Base-by-base conservation (phyloP, 345 rosid species). In the Reutealis trisperma region DNA sequence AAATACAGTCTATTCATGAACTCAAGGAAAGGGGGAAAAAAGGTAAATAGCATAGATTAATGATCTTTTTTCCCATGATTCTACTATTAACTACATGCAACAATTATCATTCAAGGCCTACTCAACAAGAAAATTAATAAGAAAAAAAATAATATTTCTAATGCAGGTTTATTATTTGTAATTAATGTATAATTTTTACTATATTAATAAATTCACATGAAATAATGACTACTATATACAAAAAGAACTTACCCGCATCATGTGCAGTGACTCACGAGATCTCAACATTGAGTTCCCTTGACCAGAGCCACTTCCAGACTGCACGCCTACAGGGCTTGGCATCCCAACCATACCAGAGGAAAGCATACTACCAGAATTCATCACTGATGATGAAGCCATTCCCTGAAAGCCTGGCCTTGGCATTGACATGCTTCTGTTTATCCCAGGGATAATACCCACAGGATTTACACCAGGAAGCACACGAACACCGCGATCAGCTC, bases 371-470 rank as follows among this genome's bases (percentile, higher is more conserved):
- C 89, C 85, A 73, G 92, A 85, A 77, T 84, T 92, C 81, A 90
- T 83, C 84, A 89, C 74, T 54, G 94, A 80, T 32, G 98, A 85
- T 73, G 98, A 87, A 78, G 86, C 82, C 83, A 89, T 80, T 76
- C 93, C 97, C 78, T 87, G 99, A 83, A 86, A 88, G 9, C 93
- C 97, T 76, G 97, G 89, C 83, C 97, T 89, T 42, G 98, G 70
- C 79, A 89, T 69, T 75, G 96, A 88, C 89, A 94, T 81, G 83
- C 74, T 85, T 83, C 98, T 90, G 76, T 87, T 89, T 79, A 83
- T 79, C 74, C 92, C 94, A 81, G 86, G 77, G 80, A 89, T 77
- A 81, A 88, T 80, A 67, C 97, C 95, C 86, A 86, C 77, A 67
- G 92, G 83, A 82, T 88, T 94, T 81, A 93, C 97, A 89, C 90